Base-by-base conservation (phyloP, 768 basidiomycete species). In the Rhizopogon vulgaris region DNA sequence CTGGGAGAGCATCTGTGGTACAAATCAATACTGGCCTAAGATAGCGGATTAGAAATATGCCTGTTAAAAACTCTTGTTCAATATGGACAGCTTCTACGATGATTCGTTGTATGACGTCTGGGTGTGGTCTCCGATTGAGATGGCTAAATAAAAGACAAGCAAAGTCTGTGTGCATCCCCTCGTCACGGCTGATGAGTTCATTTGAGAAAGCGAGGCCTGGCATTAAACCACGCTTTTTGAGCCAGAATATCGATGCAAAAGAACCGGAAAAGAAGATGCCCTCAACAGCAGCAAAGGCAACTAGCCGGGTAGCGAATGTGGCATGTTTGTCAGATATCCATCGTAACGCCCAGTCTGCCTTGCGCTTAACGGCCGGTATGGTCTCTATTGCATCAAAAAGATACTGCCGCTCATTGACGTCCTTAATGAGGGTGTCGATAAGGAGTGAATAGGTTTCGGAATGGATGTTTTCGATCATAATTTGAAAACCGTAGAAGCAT, bases 381-480 rank as follows among this genome's bases (percentile, higher is more conserved):
- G 91, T 94, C 56, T 96, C 91, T 51, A 97, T 80, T 27, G 94
- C 94, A 56, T 92, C 84, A 66, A 98, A 96, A 8, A 97, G 85
- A 61, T 83, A 84, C 30, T 83, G 80, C 38, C 92, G 84, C 62
- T 90, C 71, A 1, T 66, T 73, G 7, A 80, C 63, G 48, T 97
- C 94, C 62, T 87, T 89, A 71, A 97, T 90, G 68, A 95, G 95
- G 3, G 85, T 90, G 67, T 96, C 93, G 62, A 97, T 94, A 60
- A 97, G 84, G 34, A 96, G 82, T 0, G 94, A 96, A 69, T 97
- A 97, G 0, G 94, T 94, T 65, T 97, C 94, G 3, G 93, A 94
- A 69, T 97, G 94, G 37, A 97, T 82, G 67, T 97, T 97, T 62
- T 96, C 94, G 83, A 95, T 97, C 94, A 96, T 96, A 61, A 97